Evolutionary conservation across 2,329 filamentous ascomycete genomes (phyloP).

Genomic region (Xylariomycetidae sp.): DNA sequence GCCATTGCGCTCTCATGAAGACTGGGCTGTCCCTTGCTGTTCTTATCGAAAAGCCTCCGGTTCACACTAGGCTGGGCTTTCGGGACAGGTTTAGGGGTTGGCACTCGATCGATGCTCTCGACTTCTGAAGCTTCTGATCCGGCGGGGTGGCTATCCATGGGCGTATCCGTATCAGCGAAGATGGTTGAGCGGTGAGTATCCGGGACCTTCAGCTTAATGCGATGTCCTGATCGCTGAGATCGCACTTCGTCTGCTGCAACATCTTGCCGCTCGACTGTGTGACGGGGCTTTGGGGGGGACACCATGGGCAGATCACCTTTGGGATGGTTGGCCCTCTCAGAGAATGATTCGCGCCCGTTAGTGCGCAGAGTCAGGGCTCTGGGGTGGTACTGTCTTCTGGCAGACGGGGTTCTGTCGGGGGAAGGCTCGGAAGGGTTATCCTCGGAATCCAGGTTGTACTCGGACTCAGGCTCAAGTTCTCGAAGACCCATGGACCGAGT

Average conservation of each 20-base stretch:
- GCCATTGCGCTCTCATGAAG: conserved; percentile 23
- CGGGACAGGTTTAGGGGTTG: conserved; percentile 19
- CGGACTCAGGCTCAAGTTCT: conserved; percentile 13
- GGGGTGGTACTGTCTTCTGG: conserved; percentile 20
- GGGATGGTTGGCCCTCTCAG: conserved; percentile 14
- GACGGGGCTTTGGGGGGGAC: conserved; percentile 13
- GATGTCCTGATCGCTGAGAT: conserved; percentile 7
- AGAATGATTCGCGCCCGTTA: conserved; percentile 19
- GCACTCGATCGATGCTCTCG: conserved; percentile 19
- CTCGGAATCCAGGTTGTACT: conserved; percentile 19
- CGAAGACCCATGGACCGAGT: conserved; percentile 16
- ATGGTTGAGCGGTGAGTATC: conserved; percentile 21
- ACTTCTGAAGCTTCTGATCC: conserved; percentile 20
- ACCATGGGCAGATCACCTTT: conserved; percentile 11
- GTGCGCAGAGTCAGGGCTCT: conserved; percentile 17
- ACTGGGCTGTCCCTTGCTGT: conserved; percentile 12
- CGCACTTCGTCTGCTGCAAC: conserved; percentile 15
- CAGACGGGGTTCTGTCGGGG: conserved; percentile 23
- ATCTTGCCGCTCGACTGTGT: conserved; percentile 16
- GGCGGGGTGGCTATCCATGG: conserved; percentile 22
- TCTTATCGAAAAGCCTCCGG: conserved; percentile 21
- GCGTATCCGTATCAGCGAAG: conserved; percentile 25
- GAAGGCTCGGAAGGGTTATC: conserved; percentile 21
- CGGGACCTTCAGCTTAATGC: conserved; percentile 14
- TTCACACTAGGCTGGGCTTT: conserved; percentile 21